Evolutionary conservation across 2,329 filamentous ascomycete genomes (phyloP).

Genomic region (Exophiala mesophila): DNA sequence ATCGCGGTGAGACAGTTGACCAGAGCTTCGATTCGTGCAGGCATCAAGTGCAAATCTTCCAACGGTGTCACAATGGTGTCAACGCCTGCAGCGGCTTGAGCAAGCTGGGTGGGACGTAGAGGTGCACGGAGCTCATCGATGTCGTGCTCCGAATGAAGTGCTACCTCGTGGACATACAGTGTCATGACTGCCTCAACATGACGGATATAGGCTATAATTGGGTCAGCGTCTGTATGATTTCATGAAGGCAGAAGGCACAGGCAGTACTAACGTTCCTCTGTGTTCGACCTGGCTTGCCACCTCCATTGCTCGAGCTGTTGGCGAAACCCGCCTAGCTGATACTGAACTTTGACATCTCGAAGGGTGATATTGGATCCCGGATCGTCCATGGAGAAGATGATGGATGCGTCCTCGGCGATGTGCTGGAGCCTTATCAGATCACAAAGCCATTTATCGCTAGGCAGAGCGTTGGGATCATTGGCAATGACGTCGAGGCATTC

Average conservation of each 20-base stretch:
- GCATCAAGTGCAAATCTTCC: constrained; percentile 30
- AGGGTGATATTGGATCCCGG: constrained; percentile 49
- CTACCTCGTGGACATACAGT: constrained; percentile 71
- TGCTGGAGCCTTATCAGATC: constrained; percentile 57
- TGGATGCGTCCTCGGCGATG: constrained; percentile 63
- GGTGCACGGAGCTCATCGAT: constrained; percentile 40
- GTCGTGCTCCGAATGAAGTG: constrained; percentile 59
- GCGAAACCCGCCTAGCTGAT: constrained; percentile 60
- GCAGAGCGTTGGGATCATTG: constrained; percentile 49
- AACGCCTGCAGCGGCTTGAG: constrained; percentile 62
- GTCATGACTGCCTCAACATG: constrained; percentile 61
- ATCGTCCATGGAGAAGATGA: constrained; percentile 64
- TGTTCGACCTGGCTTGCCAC: constrained; percentile 47
- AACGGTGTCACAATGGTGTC: constrained; percentile 7
- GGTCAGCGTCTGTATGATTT: too few species aligned
- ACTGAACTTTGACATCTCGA: constrained; percentile 58
- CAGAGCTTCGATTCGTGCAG: constrained; percentile 61
- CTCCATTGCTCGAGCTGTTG: constrained; percentile 60
- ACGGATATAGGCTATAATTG: constrained; percentile 37
- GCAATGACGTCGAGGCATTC: constrained; percentile 56
- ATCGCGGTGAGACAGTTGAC: constrained; percentile 63
- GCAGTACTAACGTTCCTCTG: constrained; percentile 46
- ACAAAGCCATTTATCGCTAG: constrained; percentile 52
- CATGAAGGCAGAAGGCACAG: too few species aligned
- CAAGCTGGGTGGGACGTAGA: constrained; percentile 38